Base-by-base conservation (phyloP, 345 rosid genomes). In the Hypericum perforatum region DNA sequence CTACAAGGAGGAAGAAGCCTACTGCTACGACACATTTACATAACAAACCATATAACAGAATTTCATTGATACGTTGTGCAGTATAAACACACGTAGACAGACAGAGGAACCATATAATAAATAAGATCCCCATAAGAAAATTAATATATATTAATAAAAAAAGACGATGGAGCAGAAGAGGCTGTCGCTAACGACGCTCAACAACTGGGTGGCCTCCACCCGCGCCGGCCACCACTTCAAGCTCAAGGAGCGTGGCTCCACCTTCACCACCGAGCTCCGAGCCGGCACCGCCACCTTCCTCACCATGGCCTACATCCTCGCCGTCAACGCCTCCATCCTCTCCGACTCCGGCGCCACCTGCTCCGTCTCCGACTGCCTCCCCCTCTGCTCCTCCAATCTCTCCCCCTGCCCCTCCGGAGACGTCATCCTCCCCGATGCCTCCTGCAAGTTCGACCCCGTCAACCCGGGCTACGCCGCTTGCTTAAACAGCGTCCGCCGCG, bases 291-390 rank as follows among this genome's bases (percentile, higher is more conserved):
- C 98, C 42, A 87, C 90, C 41, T 91, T 91, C 22, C 84, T 91
- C 40, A 91, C 98, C 77, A 82, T 91, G 98, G 98, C 96, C 41
- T 91, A 91, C 59, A 91, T 91, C 70, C 81, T 91, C 49, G 98
- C 98, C 49, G 98, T 91, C 43, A 91, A 91, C 76, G 98, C 96
- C 41, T 87, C 95, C 12, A 91, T 91, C 73, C 81, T 91, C 47
- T 43, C 95, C 16, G 98, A 91, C 69, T 82, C 92, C 39, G 98
- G 98, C 39, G 98, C 92, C 39, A 70, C 98, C n/a, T 91, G 98
- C 78, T 75, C 79, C 55, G 95, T 91, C 48, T 62, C 88, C 5
- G 98, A 91, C 41, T 91, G 98, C 56, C 36, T 91, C 22, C 83
- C 82, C 0, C 84, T 91, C 57, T 91, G 98, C 47, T 91, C 32